These are phyloP conservation scores for Iris macrosiphon DNA, from an alignment of 106 monocot species.

Conservation along the genomic window DNA sequence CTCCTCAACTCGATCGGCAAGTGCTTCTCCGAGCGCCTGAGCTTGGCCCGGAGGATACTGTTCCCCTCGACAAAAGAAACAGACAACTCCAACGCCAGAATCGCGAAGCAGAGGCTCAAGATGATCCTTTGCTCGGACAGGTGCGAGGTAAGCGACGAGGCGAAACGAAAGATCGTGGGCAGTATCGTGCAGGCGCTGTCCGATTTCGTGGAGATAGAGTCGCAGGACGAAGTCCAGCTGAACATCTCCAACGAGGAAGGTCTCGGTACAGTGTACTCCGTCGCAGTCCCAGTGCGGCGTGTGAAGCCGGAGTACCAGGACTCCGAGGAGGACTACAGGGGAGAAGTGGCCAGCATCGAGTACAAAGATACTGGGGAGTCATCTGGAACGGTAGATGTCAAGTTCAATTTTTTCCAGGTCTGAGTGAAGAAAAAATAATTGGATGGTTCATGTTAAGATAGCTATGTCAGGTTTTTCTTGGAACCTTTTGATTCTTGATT, in stretches of 20 bases:
- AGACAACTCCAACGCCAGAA: conserved; percentile 56
- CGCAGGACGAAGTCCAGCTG: conserved; percentile 75
- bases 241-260: conserved; percentile 55
- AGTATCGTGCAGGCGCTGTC: conserved; percentile 53
- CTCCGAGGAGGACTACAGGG: conserved; percentile 63
- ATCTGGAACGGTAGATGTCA: conserved; percentile 70
- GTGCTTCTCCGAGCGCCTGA: conserved; percentile 64
- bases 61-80: conserved; percentile 35
- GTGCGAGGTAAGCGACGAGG: conserved; percentile 79
- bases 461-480: too few species aligned
- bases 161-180: conserved; percentile 81
- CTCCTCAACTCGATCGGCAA: conserved; percentile 50
- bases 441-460: too few species aligned
- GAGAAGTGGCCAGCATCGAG: conserved; percentile 59
- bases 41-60: conserved; percentile 72
- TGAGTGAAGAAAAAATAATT: too few species aligned
- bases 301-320: conserved; percentile 79
- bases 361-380: conserved; percentile 66
- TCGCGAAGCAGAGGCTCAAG: conserved; percentile 84
- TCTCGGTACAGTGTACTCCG: conserved; percentile 77
- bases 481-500: too few species aligned
- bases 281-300: conserved; percentile 70
- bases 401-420: conserved; percentile 82
- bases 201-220: conserved; percentile 85
- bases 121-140: conserved; percentile 90